Evolutionary conservation across 1,284 basidiomycete species (phyloP).

Genomic region (Malassezia equina): DNA sequence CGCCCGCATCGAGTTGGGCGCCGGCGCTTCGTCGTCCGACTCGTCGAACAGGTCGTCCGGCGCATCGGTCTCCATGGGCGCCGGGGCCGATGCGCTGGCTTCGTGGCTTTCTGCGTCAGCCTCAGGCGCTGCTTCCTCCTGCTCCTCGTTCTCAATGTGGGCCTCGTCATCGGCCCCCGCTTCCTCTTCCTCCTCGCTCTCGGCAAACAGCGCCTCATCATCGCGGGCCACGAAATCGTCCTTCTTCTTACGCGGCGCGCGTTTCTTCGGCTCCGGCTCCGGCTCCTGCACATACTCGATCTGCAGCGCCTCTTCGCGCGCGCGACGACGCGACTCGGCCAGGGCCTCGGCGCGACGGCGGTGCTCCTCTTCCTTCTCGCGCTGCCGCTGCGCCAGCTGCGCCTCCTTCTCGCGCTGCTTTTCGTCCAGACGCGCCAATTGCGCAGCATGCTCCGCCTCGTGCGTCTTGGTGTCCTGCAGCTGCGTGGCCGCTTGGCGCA

Average conservation of each 20-base stretch:
- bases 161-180: constrained; percentile 12
- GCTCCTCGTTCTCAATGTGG: constrained; percentile 10
- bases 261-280: constrained; percentile 20
- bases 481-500: constrained; percentile 24
- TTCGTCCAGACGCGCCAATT: constrained; percentile 25
- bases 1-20: constrained; percentile 10
- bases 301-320: constrained; percentile 34
- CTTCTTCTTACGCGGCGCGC: constrained; percentile 21
- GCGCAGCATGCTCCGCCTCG: constrained; percentile 26
- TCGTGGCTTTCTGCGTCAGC: constrained; percentile 14
- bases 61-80: not conserved
- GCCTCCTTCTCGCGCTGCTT: constrained; percentile 33
- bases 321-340: constrained; percentile 29
- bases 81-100: too few relatives aligned
- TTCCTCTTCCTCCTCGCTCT: constrained; percentile 18
- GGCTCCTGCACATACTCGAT: constrained; percentile 36
- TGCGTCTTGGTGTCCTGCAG: constrained; percentile 30
- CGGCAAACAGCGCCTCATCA: constrained; percentile 22
- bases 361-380: constrained; percentile 32
- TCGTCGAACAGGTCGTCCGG: not conserved
- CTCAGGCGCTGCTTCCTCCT: constrained; percentile 14
- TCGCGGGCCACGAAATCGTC: constrained; percentile 21
- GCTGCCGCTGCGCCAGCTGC: constrained; percentile 26
- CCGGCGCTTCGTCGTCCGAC: constrained; percentile 1
- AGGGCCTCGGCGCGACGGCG: constrained; percentile 32